Conservation (phyloP, 345 rosid genomes). For the Brassica cretica region DNA sequence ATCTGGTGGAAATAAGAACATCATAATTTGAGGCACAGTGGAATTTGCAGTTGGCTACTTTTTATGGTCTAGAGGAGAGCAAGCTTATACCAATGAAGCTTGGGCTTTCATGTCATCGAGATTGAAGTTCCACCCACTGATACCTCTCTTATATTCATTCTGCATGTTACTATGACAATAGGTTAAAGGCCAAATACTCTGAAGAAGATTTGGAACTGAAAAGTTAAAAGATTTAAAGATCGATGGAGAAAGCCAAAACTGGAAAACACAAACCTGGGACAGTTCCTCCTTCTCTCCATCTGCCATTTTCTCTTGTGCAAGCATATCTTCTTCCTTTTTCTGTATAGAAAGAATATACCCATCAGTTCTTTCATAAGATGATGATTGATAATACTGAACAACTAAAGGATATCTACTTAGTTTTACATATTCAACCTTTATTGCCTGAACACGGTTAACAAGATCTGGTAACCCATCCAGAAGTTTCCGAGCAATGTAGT, state of each 20-base stretch:
- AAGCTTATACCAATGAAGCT: constrained; percentile 79
- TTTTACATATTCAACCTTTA: constrained; percentile 56
- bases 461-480: constrained; percentile 91
- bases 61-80: constrained; percentile 12
- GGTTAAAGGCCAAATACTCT: constrained; percentile 33
- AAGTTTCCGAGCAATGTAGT: constrained; percentile 69
- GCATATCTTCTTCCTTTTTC: constrained; percentile 99
- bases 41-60: neutral
- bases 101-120: constrained; percentile 98
- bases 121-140: constrained; percentile 97
- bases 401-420: no score
- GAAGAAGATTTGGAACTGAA: constrained; percentile 1
- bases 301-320: constrained; percentile 97
- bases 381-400: no score
- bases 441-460: constrained; percentile 87
- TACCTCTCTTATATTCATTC: constrained; percentile 98
- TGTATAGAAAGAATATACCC: constrained; percentile 31
- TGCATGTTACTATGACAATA: constrained; percentile 44
- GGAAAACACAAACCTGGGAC: constrained; percentile 72
- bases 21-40: constrained; percentile 10
- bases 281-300: constrained; percentile 91
- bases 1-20: constrained; percentile 55
- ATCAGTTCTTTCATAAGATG: no score
- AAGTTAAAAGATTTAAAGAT: neutral
- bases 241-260: constrained; percentile 8